phyloP scores from a whole-genome alignment of 805 yeast genomes.

The Metschnikowia amazonensis region DNA sequence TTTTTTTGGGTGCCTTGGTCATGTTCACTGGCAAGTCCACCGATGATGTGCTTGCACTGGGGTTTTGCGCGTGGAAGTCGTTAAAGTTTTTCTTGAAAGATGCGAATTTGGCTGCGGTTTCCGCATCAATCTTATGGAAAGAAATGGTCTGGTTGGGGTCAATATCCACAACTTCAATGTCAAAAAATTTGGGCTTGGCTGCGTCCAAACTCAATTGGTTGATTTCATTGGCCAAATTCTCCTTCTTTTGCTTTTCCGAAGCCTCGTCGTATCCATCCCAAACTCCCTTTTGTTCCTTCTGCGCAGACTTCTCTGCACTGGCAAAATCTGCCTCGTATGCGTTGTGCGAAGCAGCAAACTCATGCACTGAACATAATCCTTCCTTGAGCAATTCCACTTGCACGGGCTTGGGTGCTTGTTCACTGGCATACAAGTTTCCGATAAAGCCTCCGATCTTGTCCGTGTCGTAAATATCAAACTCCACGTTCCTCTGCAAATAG shows the following conservation, averaged over 20 bases:
- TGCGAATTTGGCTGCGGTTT: slow-evolving; percentile 34
- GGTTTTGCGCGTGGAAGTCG: slow-evolving; percentile 37
- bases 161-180: slow-evolving; percentile 52
- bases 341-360: slow-evolving; percentile 56
- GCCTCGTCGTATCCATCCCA: slow-evolving; percentile 60
- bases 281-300: slow-evolving; percentile 50
- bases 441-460: slow-evolving; percentile 82
- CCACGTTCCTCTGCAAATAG: slow-evolving; percentile 69
- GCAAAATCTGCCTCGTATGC: slow-evolving; percentile 51
- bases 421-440: slow-evolving; percentile 59
- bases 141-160: slow-evolving; percentile 33
- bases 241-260: slow-evolving; percentile 30
- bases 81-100: slow-evolving; percentile 47
- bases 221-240: slow-evolving; percentile 20
- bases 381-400: slow-evolving; percentile 54
- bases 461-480: slow-evolving; percentile 59
- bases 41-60: slow-evolving; percentile 35
- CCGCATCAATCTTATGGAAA: slow-evolving; percentile 42
- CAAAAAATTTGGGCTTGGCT: slow-evolving; percentile 44
- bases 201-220: slow-evolving; percentile 21
- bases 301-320: slow-evolving; percentile 63
- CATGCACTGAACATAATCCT: slow-evolving; percentile 67
- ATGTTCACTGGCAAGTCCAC: slow-evolving; percentile 40
- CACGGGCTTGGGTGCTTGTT: slow-evolving; percentile 46
- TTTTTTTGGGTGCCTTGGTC: slow-evolving; percentile 45